Evolutionary conservation across 768 basidiomycete species (phyloP), one percentile per base, ranked within the genome.

Genomic region (Tubosaeta sp.): DNA sequence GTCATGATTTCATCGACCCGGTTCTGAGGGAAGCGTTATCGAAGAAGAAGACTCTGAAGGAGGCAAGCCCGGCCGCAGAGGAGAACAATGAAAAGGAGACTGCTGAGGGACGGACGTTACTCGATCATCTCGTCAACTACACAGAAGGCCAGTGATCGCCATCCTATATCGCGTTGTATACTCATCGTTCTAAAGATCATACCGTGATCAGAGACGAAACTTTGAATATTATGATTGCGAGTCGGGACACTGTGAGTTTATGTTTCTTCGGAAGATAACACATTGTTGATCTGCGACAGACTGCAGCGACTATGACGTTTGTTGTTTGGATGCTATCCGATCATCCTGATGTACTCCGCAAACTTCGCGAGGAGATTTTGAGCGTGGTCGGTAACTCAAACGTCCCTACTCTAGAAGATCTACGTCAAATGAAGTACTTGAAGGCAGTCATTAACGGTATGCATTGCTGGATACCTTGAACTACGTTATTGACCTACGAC

Each of bases 1-100:
- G 84, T 12, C 69, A 77, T 35, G 71, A 60, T 10, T 82, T 80
- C 59, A 69, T 83, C 27, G 73, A 80, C 40, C 80, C 79, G 1
- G 76, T 86, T 46, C 44, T 84, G 54, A 52, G 64, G 36, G 72
- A 76, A 32, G 80, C 79, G 6, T 51, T 82, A 4, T 62, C 62
- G 57, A 73, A 69, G 56, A 75, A 40, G 12, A 40, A 24, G 22
- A 22, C 39, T 24, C 13, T n/a, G 19, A 40, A 40, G 24, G 22
- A 24, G 21, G 39, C 39, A 6, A 5, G 22, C 24, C 14, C 13
- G 21, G 4, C 12, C 22, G 14, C 21, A n/a, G n/a, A n/a, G 6
- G 39, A 24, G 19, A 40, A 38, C 7, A 38, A 71, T 3, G 24
- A 48, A 16, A 54, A 44, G 27, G 54, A 55, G n/a, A 50, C 41